Percentiles rank a stretch among this genome's conserved stretches.
Evolutionary conservation across 1,139 yeast genomes (phyloP).

Genomic region (Geotrichum phurueaensis): DNA sequence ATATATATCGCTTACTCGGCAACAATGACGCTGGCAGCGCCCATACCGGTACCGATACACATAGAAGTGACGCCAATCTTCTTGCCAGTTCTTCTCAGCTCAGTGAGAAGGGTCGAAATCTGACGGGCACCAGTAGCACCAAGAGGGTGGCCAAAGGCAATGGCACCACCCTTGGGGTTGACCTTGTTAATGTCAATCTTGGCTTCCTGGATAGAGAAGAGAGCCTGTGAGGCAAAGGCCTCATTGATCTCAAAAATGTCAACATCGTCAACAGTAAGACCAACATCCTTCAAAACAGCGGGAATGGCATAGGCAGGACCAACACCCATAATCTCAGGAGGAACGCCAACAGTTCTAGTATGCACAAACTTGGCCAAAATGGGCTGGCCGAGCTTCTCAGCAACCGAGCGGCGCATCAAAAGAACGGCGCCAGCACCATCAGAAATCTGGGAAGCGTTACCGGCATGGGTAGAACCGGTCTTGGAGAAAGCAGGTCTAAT

Average conservation of each 20-base stretch:
- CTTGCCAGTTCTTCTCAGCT: slow-evolving; percentile 58
- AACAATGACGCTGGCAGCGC: slow-evolving; percentile 84
- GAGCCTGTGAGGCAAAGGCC: slow-evolving; percentile 93
- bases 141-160: slow-evolving; percentile 92
- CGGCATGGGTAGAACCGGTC: slow-evolving; percentile 86
- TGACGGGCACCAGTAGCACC: slow-evolving; percentile 97
- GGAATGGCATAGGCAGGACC: slow-evolving; percentile 97
- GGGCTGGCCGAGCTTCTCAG: slow-evolving; percentile 63
- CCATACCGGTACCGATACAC: slow-evolving; percentile 99
- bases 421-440: slow-evolving; percentile 94
- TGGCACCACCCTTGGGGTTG: slow-evolving; percentile 93
- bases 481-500: slow-evolving; percentile 82
- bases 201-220: slow-evolving; percentile 62
- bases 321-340: slow-evolving; percentile 95
- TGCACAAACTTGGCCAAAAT: slow-evolving; percentile 71
- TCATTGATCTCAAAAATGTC: slow-evolving; percentile 83
- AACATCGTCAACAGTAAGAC: slow-evolving; percentile 59
- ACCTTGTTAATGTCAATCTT: slow-evolving; percentile 67
- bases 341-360: slow-evolving; percentile 78
- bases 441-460: slow-evolving; percentile 90
- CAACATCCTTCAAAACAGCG: slow-evolving; percentile 59
- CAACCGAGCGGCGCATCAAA: slow-evolving; percentile 81
- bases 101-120: slow-evolving; percentile 78
- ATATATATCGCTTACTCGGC: slow-evolving; percentile 46
- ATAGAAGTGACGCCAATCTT: slow-evolving; percentile 86